Percentiles rank a stretch among this genome's conserved stretches.
These are phyloP conservation scores for Brassica incana DNA, from an alignment of 345 rosid species.

Conservation along the genomic window DNA sequence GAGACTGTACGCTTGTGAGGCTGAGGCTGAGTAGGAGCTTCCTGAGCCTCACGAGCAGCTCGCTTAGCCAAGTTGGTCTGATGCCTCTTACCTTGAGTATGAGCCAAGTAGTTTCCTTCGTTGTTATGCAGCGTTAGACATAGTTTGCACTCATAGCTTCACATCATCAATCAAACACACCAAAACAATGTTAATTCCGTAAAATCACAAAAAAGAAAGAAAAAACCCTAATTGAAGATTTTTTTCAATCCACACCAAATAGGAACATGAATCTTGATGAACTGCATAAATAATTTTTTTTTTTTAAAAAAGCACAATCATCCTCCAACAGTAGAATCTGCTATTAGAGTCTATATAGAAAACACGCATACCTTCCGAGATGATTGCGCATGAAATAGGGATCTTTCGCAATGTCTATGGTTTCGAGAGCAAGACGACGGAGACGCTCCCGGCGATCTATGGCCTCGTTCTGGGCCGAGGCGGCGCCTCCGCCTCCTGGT, in stretches of 20 bases:
- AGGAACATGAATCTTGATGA: not conserved
- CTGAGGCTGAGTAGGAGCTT: slow-evolving; percentile 87
- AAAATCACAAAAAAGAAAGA: not conserved
- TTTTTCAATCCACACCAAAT: not conserved
- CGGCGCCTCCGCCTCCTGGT: slow-evolving; percentile 98
- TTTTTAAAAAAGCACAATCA: not conserved
- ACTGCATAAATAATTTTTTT: not conserved
- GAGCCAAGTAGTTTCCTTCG: slow-evolving; percentile 99
- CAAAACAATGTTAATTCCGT: slow-evolving; percentile 12
- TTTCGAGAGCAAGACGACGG: slow-evolving; percentile 93
- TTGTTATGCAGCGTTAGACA: slow-evolving; percentile 96
- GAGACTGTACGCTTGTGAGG: slow-evolving; percentile 90
- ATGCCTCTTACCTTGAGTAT: slow-evolving; percentile 96
- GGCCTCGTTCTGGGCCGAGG: slow-evolving; percentile 94
- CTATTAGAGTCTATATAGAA: not conserved
- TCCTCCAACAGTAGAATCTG: not conserved
- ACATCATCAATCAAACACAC: slow-evolving; percentile 14
- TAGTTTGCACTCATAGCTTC: slow-evolving; percentile 96
- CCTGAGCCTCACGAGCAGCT: slow-evolving; percentile 97
- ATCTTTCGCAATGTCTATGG: slow-evolving; percentile 96
- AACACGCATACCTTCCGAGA: slow-evolving; percentile 69
- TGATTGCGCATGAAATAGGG: slow-evolving; percentile 99
- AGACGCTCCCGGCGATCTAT: slow-evolving; percentile 98
- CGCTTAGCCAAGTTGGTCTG: slow-evolving; percentile 96
- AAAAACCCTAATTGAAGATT: slow-evolving; percentile 11